Evolutionary conservation across 768 basidiomycete genomes (phyloP).

Genomic region (Agaricus blazei): DNA sequence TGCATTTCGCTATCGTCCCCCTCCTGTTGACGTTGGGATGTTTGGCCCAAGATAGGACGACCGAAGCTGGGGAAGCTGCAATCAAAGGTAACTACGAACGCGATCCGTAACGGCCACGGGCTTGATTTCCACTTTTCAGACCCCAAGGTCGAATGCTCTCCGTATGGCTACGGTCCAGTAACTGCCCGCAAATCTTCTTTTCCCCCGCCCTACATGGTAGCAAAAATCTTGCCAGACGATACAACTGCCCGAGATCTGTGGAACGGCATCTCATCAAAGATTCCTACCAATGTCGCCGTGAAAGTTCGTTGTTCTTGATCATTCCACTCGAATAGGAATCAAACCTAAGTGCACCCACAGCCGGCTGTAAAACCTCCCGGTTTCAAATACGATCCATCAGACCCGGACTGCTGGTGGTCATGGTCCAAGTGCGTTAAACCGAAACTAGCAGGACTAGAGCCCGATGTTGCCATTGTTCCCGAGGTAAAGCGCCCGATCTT

Average conservation of each 20-base stretch:
- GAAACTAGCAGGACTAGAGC: constrained; percentile 35
- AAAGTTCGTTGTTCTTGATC: constrained; percentile 15
- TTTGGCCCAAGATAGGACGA: constrained; percentile 22
- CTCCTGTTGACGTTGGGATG: constrained; percentile 8
- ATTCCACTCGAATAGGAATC: neutral
- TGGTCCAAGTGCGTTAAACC: constrained; percentile 38
- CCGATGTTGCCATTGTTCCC: constrained; percentile 42
- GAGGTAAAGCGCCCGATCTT: constrained; percentile 30
- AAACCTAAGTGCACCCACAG: constrained; percentile 15
- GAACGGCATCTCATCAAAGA: constrained; percentile 36
- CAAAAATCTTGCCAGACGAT: constrained; percentile 38
- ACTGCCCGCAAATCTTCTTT: constrained; percentile 27
- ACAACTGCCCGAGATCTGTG: constrained; percentile 38
- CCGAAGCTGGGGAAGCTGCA: constrained; percentile 29
- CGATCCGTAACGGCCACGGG: neutral
- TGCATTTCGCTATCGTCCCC: neutral
- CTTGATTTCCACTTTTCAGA: constrained; percentile 1
- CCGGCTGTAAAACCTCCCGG: constrained; percentile 18
- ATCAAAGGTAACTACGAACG: constrained; percentile 24
- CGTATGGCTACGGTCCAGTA: constrained; percentile 37
- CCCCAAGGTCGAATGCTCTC: constrained; percentile 30
- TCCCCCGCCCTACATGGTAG: constrained; percentile 40
- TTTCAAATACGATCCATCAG: constrained; percentile 27
- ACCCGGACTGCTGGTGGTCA: constrained; percentile 56
- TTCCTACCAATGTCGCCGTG: too few species aligned